These are phyloP conservation scores for Verticillium zaregamsianum DNA, from an alignment of 2,329 filamentous ascomycete genomes.

Conservation along the genomic window DNA sequence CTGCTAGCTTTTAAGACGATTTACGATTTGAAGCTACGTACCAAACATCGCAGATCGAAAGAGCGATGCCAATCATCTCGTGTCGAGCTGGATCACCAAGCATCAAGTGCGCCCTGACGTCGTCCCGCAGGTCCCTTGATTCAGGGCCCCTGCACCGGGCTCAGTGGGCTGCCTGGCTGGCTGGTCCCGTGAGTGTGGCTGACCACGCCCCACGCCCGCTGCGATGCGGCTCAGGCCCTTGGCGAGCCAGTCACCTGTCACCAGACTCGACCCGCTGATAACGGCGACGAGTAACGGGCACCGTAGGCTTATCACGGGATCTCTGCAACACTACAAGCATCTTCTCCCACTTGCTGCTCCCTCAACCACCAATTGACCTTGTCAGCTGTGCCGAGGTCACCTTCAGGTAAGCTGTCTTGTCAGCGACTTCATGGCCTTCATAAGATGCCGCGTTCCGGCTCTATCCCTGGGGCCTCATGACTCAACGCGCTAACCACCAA, in stretches of 20 bases:
- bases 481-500: not conserved
- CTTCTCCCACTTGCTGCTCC: not conserved
- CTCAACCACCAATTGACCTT: conserved; percentile 12
- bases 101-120: not conserved
- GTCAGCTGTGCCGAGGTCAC: conserved; percentile 9
- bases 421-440: not conserved
- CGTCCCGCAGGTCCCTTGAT: not conserved
- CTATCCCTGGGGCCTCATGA: not conserved
- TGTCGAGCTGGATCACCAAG: not conserved
- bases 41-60: no score
- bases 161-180: not conserved
- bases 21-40: no score
- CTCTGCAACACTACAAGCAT: conserved; percentile 2
- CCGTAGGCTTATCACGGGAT: conserved; percentile 12
- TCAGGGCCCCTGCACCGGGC: not conserved
- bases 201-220: not conserved
- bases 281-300: not conserved
- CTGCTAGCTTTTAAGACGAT: no score
- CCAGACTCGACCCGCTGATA: not conserved
- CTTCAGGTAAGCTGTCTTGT: not conserved
- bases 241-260: not conserved
- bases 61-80: no score
- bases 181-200: not conserved
- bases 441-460: not conserved
- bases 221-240: not conserved